Percentiles rank a stretch among this genome's conserved stretches.
Evolutionary conservation across 108 stramenopile species (phyloP).

Genomic region (Cyclotella distinguenda): DNA sequence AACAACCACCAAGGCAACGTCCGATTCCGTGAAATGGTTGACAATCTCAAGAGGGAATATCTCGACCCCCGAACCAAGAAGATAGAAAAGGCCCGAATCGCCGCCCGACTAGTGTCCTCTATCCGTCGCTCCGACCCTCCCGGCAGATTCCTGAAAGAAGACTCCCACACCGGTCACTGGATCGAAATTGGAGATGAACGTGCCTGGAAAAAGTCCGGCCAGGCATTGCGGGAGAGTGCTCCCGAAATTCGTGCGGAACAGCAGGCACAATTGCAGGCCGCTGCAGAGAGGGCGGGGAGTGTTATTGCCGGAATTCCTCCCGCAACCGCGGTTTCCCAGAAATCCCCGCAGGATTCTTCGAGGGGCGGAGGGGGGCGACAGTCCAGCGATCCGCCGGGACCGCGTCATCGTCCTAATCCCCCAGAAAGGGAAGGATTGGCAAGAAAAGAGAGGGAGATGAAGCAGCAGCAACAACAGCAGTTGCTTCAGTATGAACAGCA

Average conservation of each 20-base stretch:
- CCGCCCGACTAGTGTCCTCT: slow-evolving; percentile 59
- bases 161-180: slow-evolving; percentile 64
- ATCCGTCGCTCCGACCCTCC: slow-evolving; percentile 72
- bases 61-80: slow-evolving; percentile 75
- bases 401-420: slow-evolving; percentile 24
- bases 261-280: slow-evolving; percentile 33
- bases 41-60: slow-evolving; percentile 64
- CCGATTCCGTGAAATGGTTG: slow-evolving; percentile 73
- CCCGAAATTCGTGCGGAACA: slow-evolving; percentile 68
- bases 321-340: neutral
- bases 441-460: slow-evolving; percentile 9
- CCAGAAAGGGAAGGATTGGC: slow-evolving; percentile 25
- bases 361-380: neutral
- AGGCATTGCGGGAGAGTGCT: slow-evolving; percentile 82
- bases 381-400: slow-evolving; percentile 13
- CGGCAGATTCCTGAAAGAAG: slow-evolving; percentile 85
- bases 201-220: slow-evolving; percentile 86
- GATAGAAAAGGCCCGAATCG: slow-evolving; percentile 82
- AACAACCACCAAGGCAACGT: slow-evolving; percentile 87
- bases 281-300: slow-evolving; percentile 17
- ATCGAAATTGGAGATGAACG: slow-evolving; percentile 85
- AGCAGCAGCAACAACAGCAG: slow-evolving; percentile 24
- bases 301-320: slow-evolving; percentile 4
- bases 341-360: neutral
- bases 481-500: slow-evolving; percentile 15